Conservation (phyloP, 495 filamentous ascomycete genomes). For the Trichoderma orchidacearum region DNA sequence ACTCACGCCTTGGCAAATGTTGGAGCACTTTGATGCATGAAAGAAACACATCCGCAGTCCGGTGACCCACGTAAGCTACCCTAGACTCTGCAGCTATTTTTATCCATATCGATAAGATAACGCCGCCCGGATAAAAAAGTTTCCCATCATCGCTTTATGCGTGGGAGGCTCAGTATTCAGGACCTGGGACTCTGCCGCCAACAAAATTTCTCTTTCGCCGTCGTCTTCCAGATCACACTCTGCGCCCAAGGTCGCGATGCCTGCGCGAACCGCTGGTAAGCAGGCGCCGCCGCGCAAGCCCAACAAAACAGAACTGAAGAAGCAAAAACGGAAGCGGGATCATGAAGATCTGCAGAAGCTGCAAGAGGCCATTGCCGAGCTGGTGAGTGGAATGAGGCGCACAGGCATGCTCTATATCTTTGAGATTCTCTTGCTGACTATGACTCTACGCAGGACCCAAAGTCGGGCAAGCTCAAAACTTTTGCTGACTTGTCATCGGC, state of each 20-base stretch:
- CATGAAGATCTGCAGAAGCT: conserved; percentile 4
- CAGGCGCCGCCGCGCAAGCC: conserved; percentile 37
- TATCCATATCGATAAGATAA: not conserved
- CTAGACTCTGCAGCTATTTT: not conserved
- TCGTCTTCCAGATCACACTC: not conserved
- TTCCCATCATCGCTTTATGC: not conserved
- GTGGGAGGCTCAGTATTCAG: not conserved
- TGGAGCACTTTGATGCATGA: too few species aligned
- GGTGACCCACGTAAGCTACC: not conserved
- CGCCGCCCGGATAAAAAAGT: not conserved
- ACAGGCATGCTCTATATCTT: not conserved
- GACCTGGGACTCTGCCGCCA: not conserved
- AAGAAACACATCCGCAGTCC: too few species aligned
- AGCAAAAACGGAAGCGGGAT: conserved; percentile 36
- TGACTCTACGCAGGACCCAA: conserved; percentile 23
- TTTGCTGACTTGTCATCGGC: conserved; percentile 62
- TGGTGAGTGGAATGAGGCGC: conserved; percentile 20
- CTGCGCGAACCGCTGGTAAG: not conserved
- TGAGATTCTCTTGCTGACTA: not conserved
- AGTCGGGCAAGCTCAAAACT: conserved; percentile 30
- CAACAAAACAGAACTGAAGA: conserved; percentile 47
- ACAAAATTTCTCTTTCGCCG: not conserved
- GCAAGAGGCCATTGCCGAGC: conserved; percentile 20
- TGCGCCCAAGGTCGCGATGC: not conserved
- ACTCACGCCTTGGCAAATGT: too few species aligned